Evolutionary conservation across 768 basidiomycete species (phyloP), one percentile per base, ranked within the genome.

Genomic region (Piloderma croceum): DNA sequence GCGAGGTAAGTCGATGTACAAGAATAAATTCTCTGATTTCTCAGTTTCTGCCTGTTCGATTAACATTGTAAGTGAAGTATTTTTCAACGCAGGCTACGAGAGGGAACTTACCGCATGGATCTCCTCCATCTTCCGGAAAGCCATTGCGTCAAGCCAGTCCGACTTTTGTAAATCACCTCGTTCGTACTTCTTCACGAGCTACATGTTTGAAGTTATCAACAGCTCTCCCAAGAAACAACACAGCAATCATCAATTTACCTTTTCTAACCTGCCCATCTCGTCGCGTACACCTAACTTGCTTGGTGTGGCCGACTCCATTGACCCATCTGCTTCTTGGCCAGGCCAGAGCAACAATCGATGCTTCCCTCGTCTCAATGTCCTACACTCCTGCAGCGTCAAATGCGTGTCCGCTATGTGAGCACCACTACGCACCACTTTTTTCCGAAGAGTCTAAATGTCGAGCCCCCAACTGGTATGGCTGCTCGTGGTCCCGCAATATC

Each of bases 151-250:
- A 6, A 98, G 67, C 96, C 96, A 99, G 42, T 98, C 96, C 2
- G 90, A 84, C 60, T 92, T 90, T 2, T 85, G 79, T 22, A 99
- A 70, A 58, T 98, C 96, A 0, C 92, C 92, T 13, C 90, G 74
- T 53, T 97, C 92, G 52, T 93, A 92, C 60, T 96, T 96, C 71
- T 97, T 96, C 39, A 99, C 87, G 13, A 87, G 71, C 83, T 88
- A 41, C n/a, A n/a, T n/a, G n/a, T n/a, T 24, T 41, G 40, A 34
- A 36, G 7, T 19, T 24, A 29, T 58, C 45, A 63, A 65, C 34
- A 69, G 48, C 3, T 7, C 35, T 27, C 18, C 43, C 6, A 41
- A 38, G 15, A 9, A 25, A 9, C 32, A 38, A 31, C 27, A n/a
- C n/a, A n/a, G 41, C 12, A 15, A 23, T 7, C 5, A 18, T 24